These are phyloP conservation scores for Phlebiopsis flavidoalba DNA, from an alignment of 768 basidiomycete species.

Conservation along the genomic window DNA sequence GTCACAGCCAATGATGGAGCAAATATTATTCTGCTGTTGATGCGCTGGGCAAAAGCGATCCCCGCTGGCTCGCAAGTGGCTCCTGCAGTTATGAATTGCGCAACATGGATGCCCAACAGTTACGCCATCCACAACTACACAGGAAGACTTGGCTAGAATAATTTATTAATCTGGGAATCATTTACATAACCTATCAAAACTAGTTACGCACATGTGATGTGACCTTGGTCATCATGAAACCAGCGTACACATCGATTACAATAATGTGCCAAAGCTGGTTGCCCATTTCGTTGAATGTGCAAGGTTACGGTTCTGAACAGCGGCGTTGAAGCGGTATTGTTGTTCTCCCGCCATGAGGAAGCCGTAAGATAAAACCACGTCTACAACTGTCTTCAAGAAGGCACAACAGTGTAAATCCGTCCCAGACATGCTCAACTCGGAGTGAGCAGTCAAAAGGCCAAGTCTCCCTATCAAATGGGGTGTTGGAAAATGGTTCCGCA, in stretches of 20 bases:
- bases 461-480: not conserved
- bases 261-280: slow-evolving; percentile 23
- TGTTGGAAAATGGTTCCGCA: not conserved
- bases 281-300: slow-evolving; percentile 19
- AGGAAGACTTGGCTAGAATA: not conserved
- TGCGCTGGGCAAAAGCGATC: slow-evolving; percentile 15
- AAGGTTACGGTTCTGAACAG: slow-evolving; percentile 23
- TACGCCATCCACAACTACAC: slow-evolving; percentile 22
- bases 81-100: slow-evolving; percentile 13
- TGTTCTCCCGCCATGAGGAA: slow-evolving; percentile 23
- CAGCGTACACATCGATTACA: slow-evolving; percentile 22
- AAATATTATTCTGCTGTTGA: not conserved
- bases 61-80: slow-evolving; percentile 2
- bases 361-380: slow-evolving; percentile 8
- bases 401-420: slow-evolving; percentile 12
- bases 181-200: too few relatives aligned
- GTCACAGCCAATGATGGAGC: slow-evolving; percentile 5
- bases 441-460: not conserved
- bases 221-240: not conserved
- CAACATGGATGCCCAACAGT: slow-evolving; percentile 24
- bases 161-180: too few relatives aligned
- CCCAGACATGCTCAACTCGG: not conserved
- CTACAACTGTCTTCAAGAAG: slow-evolving; percentile 19
- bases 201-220: not conserved
- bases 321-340: slow-evolving; percentile 18